Evolutionary conservation across 2,329 filamentous ascomycete species (phyloP), one percentile per base, ranked within the genome.

Genomic region (Apiospora saccharicola): DNA sequence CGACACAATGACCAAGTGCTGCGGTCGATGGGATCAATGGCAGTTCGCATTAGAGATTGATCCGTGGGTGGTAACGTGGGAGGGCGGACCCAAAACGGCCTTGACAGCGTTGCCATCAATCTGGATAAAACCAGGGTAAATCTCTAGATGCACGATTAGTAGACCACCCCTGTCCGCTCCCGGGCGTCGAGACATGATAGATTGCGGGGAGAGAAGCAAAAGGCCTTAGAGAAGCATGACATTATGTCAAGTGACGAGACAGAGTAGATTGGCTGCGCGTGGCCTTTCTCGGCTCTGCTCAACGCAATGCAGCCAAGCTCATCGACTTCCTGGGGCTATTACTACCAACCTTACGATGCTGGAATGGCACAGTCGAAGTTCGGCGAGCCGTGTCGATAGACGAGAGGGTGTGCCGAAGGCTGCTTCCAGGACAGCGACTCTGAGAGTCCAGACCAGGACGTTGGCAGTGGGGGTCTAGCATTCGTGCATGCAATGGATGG

Each of bases 221-320:
- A 41, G 13, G 13, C 19, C 7, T 22, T n/a, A 4, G n/a, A 37
- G 4, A 64, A 41, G 57, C 34, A 41, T 37, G 53, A 16, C 53
- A 64, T 41, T 41, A 64, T 64, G 57, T 64, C 57, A 41, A 41
- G 30, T 64, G 30, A 64, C 34, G 37, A 37, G 57, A 12, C 10
- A 41, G 30, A 41, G 41, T 64, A 64, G 30, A 64, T 64, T 64
- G 57, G 8, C 34, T 41, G 57, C 57, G 57, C 57, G 57, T 64
- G 57, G 34, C 34, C 34, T 41, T 41, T 64, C 67, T 68, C 67
- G 34, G n/a, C 67, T 49, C 67, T 69, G 67, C 67, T 69, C 67
- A 43, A 37, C 26, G 57, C 57, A 64, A 64, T 64, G 57, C 57
- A 64, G 57, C 57, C 57, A 64, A n/a, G 57, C n/a, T 22, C n/a